Conservation (phyloP, 768 basidiomycete genomes). For the Ramaria rubella region DNA sequence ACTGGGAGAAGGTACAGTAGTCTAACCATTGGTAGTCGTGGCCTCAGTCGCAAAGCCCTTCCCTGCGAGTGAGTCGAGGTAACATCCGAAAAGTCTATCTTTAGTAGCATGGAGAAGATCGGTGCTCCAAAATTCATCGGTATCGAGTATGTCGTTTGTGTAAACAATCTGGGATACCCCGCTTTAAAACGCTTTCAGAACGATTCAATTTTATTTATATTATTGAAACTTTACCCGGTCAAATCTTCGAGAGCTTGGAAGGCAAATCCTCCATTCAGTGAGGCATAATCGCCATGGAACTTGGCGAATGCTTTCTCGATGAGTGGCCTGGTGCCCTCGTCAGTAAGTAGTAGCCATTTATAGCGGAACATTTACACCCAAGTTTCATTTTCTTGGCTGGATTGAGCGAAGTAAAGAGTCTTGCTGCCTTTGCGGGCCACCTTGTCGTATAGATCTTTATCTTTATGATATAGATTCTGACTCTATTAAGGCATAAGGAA, state of each 20-base stretch:
- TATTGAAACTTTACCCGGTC: slow-evolving; percentile 45
- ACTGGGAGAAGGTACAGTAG: not conserved
- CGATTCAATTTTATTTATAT: not conserved
- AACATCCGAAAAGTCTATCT: slow-evolving; percentile 49
- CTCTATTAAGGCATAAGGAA: slow-evolving; percentile 18
- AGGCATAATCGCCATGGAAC: slow-evolving; percentile 45
- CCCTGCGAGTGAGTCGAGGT: slow-evolving; percentile 27
- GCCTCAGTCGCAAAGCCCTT: not conserved
- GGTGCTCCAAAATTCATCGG: slow-evolving; percentile 46
- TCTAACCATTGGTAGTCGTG: slow-evolving; percentile 5
- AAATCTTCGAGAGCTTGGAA: slow-evolving; percentile 51
- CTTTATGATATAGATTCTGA: slow-evolving; percentile 42
- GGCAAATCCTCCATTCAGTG: slow-evolving; percentile 36
- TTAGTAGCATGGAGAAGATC: slow-evolving; percentile 44
- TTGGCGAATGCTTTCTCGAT: slow-evolving; percentile 57
- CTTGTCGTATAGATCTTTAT: slow-evolving; percentile 40
- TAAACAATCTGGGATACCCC: slow-evolving; percentile 10
- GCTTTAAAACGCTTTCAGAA: not conserved
- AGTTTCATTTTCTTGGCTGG: slow-evolving; percentile 42
- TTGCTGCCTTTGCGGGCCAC: slow-evolving; percentile 42
- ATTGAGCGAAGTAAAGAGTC: slow-evolving; percentile 41
- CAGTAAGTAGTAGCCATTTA: not conserved
- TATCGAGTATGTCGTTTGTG: slow-evolving; percentile 39
- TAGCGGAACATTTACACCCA: slow-evolving; percentile 34
- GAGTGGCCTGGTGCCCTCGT: slow-evolving; percentile 27